Evolutionary conservation across 306 rosid species (phyloP).

Genomic region (Citrullus mucosospermus): DNA sequence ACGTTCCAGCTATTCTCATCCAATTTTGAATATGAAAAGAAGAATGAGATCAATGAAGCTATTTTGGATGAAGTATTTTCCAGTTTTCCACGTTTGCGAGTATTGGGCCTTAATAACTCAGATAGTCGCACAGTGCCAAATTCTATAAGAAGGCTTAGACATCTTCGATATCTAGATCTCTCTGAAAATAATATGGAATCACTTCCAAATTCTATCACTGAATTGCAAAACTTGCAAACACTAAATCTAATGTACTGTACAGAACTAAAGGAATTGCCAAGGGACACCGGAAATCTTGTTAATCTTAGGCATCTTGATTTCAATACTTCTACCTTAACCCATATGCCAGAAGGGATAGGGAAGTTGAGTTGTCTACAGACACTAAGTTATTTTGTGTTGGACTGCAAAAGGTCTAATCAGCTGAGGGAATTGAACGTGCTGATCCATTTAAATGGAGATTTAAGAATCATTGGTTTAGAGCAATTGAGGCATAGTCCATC

Average conservation of each 20-base stretch:
- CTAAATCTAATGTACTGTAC: not conserved
- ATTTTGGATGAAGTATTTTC: not conserved
- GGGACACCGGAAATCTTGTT: not conserved
- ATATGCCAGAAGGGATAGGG: not conserved
- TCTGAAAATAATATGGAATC: not conserved
- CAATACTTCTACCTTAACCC: not conserved
- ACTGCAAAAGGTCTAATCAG: not conserved
- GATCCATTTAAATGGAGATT: not conserved
- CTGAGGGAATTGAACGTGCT: not conserved
- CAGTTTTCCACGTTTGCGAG: constrained; percentile 11
- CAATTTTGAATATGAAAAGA: not conserved
- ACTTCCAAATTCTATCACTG: constrained; percentile 4
- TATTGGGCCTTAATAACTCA: not conserved
- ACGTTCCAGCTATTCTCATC: not conserved
- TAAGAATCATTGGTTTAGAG: not conserved
- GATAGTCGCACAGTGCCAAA: not conserved
- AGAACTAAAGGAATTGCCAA: not conserved
- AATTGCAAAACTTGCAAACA: constrained; percentile 5
- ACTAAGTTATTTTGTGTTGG: not conserved
- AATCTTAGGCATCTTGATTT: constrained; percentile 11
- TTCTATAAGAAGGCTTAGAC: not conserved
- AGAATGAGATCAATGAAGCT: not conserved
- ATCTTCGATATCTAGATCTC: constrained; percentile 12
- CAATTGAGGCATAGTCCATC: not conserved
- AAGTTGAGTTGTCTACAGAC: not conserved